Percentiles rank a stretch among this genome's conserved stretches.
Evolutionary conservation across 192 early-diverging fungal genomes (phyloP).

Genomic region (Coemansia sp.): DNA sequence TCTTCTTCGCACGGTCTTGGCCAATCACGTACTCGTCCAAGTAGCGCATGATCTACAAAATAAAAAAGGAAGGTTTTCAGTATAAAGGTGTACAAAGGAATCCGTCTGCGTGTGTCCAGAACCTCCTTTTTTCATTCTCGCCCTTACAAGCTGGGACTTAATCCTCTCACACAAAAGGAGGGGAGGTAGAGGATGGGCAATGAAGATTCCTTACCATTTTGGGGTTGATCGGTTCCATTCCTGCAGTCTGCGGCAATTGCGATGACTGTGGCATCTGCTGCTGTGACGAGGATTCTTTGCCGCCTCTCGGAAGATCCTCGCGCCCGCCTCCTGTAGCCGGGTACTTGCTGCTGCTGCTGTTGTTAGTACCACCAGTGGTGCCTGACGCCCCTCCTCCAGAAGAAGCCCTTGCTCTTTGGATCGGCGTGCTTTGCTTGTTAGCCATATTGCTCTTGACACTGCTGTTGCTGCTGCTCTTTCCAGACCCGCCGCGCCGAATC

Average conservation of each 20-base stretch:
- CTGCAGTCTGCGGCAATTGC: constrained; percentile 16
- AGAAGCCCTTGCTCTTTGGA: constrained; percentile 4
- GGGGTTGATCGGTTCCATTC: constrained; percentile 52
- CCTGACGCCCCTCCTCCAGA: background rate
- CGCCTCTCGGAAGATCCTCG: constrained; percentile 15
- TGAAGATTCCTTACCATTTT: constrained; percentile 37
- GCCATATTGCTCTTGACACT: background rate
- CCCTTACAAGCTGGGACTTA: too few species aligned
- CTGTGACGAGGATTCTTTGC: constrained; percentile 6
- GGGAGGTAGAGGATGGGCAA: background rate
- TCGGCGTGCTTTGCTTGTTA: constrained; percentile 7
- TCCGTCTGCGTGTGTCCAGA: background rate
- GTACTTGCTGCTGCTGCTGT: constrained; percentile 15
- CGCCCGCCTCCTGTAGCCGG: constrained; percentile 12
- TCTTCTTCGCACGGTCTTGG: constrained; percentile 82
- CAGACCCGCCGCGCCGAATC: background rate
- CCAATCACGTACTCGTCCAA: constrained; percentile 88
- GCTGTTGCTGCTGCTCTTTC: background rate
- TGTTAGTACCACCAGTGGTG: background rate
- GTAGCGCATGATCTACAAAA: constrained; percentile 69
- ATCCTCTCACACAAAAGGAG: too few species aligned
- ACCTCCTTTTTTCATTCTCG: too few species aligned
- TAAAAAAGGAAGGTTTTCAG: background rate
- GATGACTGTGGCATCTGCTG: background rate
- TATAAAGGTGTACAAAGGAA: background rate